Conservation (phyloP, 805 yeast genomes). For the Metschnikowia amazonensis region DNA sequence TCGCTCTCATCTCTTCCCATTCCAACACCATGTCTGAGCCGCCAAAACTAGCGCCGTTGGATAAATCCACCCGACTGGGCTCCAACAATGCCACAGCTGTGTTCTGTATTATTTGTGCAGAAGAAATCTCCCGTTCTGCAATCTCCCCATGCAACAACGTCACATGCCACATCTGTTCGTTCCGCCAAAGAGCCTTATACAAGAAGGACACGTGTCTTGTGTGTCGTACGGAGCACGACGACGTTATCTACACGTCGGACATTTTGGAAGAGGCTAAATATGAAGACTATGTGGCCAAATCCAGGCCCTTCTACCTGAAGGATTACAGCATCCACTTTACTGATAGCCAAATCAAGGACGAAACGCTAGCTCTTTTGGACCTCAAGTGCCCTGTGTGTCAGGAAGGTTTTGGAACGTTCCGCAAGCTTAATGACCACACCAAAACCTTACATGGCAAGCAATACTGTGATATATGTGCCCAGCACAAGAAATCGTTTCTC, state of each 20-base stretch:
- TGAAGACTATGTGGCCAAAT: constrained; percentile 31
- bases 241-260: constrained; percentile 55
- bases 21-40: not conserved
- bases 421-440: constrained; percentile 61
- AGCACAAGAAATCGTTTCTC: constrained; percentile 74
- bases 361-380: constrained; percentile 49
- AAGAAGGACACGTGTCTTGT: constrained; percentile 71
- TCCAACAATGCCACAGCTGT: constrained; percentile 17
- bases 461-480: constrained; percentile 73
- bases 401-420: constrained; percentile 46
- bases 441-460: constrained; percentile 57
- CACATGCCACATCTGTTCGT: constrained; percentile 77
- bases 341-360: constrained; percentile 42
- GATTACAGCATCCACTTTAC: constrained; percentile 61
- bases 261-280: constrained; percentile 28
- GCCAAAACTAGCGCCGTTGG: not conserved
- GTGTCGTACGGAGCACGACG: constrained; percentile 70
- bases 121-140: constrained; percentile 58
- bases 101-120: constrained; percentile 82
- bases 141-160: constrained; percentile 80
- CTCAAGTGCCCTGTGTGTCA: constrained; percentile 54
- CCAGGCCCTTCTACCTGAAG: constrained; percentile 35
- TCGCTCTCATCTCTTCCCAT: not conserved
- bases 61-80: not conserved
- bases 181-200: constrained; percentile 79